phyloP scores from a whole-genome alignment of 2,329 filamentous ascomycete genomes.

The Pyricularia grisea region DNA sequence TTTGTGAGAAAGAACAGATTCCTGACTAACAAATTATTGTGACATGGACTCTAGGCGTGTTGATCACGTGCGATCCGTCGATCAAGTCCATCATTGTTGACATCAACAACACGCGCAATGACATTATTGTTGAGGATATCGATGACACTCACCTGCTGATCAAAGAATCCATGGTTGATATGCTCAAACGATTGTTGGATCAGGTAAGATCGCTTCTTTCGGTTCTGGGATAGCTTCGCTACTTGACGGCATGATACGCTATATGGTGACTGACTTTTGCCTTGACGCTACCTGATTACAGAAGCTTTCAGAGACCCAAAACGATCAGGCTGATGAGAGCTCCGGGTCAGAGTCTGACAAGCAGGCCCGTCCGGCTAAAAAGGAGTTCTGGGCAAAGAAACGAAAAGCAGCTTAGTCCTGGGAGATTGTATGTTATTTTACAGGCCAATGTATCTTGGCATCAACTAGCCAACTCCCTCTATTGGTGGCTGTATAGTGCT shows the following conservation, averaged over 20 bases:
- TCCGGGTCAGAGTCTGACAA: constrained; percentile 12
- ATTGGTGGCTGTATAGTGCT: not conserved
- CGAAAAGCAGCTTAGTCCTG: not conserved
- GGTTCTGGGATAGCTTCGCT: not conserved
- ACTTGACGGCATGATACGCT: not conserved
- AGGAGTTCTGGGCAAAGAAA: not conserved
- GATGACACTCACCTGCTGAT: constrained; percentile 69
- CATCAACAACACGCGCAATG: constrained; percentile 60
- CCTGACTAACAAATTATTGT: not conserved
- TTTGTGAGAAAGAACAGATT: not conserved
- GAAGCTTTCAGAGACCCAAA: constrained; percentile 23
- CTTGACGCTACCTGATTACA: constrained; percentile 4
- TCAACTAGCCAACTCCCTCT: not conserved
- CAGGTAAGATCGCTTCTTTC: constrained; percentile 36
- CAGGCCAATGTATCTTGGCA: not conserved
- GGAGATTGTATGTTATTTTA: not conserved
- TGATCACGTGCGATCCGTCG: constrained; percentile 76
- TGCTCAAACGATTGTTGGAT: constrained; percentile 60
- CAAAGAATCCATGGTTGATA: constrained; percentile 61
- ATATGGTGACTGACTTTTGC: constrained; percentile 3
- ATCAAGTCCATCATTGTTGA: constrained; percentile 80
- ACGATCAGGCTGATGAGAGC: constrained; percentile 16
- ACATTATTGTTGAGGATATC: constrained; percentile 71
- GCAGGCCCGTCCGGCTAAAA: not conserved
- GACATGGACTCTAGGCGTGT: constrained; percentile 41